Evolutionary conservation across 2,329 filamentous ascomycete genomes (phyloP).

Genomic region (Neopestalotiopsis sp.): DNA sequence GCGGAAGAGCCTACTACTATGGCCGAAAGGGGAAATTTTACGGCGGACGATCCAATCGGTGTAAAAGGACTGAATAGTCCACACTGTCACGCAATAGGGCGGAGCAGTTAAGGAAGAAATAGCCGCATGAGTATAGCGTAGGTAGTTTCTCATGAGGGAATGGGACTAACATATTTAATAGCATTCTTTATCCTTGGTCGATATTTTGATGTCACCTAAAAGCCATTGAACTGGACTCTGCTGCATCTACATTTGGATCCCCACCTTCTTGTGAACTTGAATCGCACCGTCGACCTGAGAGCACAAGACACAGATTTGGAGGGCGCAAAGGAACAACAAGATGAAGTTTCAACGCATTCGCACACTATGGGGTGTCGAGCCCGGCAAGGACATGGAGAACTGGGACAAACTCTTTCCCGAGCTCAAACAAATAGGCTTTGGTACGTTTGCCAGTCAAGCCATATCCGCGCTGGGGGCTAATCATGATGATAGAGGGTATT

Average conservation of each 20-base stretch:
- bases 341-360: constrained; percentile 6
- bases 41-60: background rate
- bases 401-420: constrained; percentile 15
- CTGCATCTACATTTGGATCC: no score
- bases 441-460: background rate
- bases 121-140: no score
- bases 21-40: background rate
- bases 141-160: no score
- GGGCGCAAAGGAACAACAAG: background rate
- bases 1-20: background rate
- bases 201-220: no score
- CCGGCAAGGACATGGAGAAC: constrained; percentile 2
- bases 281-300: no score
- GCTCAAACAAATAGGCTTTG: constrained; percentile 8
- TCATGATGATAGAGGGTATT: constrained; percentile 4
- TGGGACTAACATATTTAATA: no score
- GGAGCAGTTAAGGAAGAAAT: background rate
- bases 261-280: no score
- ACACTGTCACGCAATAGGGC: background rate
- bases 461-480: background rate
- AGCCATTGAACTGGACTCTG: no score
- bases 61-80: background rate
- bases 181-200: no score
- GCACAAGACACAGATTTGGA: background rate
- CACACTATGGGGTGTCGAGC: constrained; percentile 13